Conservation (phyloP, 305 asterid species). For the Plantago lanceolata region DNA sequence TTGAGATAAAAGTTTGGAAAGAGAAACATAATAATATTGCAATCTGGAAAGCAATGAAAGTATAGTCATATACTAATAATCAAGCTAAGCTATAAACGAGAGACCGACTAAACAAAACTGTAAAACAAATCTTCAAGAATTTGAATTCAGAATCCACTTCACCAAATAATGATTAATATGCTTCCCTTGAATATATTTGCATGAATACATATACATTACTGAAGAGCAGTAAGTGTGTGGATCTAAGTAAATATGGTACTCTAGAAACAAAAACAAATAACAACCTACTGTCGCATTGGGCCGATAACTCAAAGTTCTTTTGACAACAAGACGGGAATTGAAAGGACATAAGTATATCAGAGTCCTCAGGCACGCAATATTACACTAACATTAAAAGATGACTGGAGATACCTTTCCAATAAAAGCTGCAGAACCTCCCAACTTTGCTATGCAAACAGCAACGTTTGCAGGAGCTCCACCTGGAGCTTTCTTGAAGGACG, state of each 20-base stretch:
- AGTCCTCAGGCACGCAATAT: neutral
- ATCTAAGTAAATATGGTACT: no score
- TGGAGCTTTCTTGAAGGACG: conserved; percentile 76
- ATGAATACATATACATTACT: no score
- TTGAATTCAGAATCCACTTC: neutral
- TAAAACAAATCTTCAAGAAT: neutral
- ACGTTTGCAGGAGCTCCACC: conserved; percentile 99
- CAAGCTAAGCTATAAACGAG: conserved; percentile 1
- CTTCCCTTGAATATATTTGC: no score
- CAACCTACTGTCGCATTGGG: no score
- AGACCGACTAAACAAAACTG: neutral
- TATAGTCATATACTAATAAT: neutral
- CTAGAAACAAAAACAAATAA: no score
- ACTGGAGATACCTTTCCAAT: conserved; percentile 59
- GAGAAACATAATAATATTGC: neutral
- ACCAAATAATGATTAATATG: no score
- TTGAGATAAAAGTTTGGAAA: conserved; percentile 1
- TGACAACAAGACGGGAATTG: neutral
- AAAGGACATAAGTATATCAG: neutral
- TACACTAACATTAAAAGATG: neutral
- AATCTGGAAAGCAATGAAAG: neutral
- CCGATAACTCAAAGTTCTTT: neutral
- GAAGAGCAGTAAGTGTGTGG: neutral
- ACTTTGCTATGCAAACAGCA: conserved; percentile 72
- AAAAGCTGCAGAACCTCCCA: conserved; percentile 93